Conservation (phyloP, 192 early-diverging fungal genomes). For the Gryganskiella cystojenkinii region DNA sequence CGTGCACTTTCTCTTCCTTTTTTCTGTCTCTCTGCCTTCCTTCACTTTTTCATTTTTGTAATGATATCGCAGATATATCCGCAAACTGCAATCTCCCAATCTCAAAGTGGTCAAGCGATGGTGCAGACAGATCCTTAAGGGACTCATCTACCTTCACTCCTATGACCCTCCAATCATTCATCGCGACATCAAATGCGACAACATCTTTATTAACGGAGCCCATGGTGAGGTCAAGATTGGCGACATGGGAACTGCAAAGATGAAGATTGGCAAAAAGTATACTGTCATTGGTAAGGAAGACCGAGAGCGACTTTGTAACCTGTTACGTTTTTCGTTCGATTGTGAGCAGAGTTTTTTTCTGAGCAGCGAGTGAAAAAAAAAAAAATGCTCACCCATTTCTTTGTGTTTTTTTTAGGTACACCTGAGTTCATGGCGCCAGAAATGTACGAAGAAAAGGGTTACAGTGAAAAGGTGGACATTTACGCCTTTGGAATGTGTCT, state of each 20-base stretch:
- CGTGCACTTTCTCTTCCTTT: background rate
- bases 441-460: constrained; percentile 88
- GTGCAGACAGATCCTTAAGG: constrained; percentile 83
- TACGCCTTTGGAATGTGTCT: constrained; percentile 90
- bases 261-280: constrained; percentile 88
- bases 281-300: constrained; percentile 78
- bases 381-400: background rate
- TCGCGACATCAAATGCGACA: constrained; percentile 87
- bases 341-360: background rate
- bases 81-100: constrained; percentile 76
- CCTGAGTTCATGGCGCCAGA: constrained; percentile 89
- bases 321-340: background rate
- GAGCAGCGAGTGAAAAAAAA: background rate
- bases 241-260: constrained; percentile 87
- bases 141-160: constrained; percentile 79
- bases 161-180: constrained; percentile 85
- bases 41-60: constrained; percentile 8
- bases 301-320: background rate
- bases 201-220: constrained; percentile 88
- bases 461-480: constrained; percentile 87
- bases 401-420: constrained; percentile 55
- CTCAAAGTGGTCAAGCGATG: constrained; percentile 81
- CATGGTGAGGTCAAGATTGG: constrained; percentile 89
- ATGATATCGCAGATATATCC: constrained; percentile 65
- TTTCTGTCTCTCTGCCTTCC: background rate